Conservation (phyloP, 177 flowering plant species). For the Tripterygium wilfordii region DNA sequence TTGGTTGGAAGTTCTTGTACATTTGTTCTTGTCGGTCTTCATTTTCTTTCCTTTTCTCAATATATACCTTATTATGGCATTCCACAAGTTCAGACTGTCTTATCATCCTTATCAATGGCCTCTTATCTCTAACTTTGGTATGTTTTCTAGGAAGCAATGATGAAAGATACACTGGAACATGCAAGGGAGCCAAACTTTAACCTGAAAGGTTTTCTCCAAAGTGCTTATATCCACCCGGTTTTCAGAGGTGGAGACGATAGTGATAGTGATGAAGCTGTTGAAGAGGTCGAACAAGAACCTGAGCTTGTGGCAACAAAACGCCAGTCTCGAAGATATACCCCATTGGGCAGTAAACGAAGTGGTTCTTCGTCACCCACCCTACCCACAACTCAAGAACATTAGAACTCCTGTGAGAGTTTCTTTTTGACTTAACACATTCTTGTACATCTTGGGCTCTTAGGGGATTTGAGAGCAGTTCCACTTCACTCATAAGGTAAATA, state of each 20-base stretch:
- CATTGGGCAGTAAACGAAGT: neutral
- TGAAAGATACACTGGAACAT: slow-evolving; percentile 4
- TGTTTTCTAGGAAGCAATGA: slow-evolving; percentile 5
- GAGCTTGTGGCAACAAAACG: slow-evolving; percentile 1
- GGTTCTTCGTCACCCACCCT: neutral
- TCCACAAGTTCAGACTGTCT: no score
- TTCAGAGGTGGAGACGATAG: slow-evolving; percentile 3
- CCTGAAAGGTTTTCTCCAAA: slow-evolving; percentile 5
- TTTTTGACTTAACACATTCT: no score
- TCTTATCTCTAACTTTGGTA: neutral
- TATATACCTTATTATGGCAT: no score
- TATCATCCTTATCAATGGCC: neutral
- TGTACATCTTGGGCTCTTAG: no score
- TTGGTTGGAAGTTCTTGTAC: neutral
- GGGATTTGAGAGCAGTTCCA: no score
- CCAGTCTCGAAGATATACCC: slow-evolving; percentile 2
- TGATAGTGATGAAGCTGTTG: neutral
- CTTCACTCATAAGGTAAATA: no score
- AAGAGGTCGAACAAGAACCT: neutral
- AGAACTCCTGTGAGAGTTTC: no score
- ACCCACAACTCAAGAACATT: neutral
- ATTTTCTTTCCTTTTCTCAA: neutral
- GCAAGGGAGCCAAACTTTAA: slow-evolving; percentile 4
- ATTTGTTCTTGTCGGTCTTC: no score
- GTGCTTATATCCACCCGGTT: slow-evolving; percentile 6